phyloP scores from a whole-genome alignment of 1,284 basidiomycete genomes.

The Boletellus dicymbophilus region DNA sequence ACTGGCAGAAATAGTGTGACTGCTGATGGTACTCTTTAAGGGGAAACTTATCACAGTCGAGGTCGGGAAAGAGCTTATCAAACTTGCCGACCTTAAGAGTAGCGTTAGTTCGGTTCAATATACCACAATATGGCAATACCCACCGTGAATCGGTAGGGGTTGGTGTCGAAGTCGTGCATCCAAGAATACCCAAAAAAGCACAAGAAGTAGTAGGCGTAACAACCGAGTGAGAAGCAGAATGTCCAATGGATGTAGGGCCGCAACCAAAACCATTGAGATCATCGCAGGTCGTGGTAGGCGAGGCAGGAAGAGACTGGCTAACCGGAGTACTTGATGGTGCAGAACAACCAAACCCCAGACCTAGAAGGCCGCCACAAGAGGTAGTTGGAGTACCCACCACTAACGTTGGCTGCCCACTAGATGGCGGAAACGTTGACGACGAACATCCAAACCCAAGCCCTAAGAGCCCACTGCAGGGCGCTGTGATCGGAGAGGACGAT shows the following conservation, averaged over 20 bases:
- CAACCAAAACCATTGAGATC: conserved; percentile 3
- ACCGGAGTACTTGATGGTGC: conserved; percentile 7
- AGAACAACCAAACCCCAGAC: conserved; percentile 15
- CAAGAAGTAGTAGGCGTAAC: conserved; percentile 13
- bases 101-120: conserved; percentile 6
- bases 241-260: neutral
- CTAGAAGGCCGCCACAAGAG: conserved; percentile 13
- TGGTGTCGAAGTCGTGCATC: conserved; percentile 12
- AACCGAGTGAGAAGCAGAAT: neutral
- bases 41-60: conserved; percentile 34
- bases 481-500: neutral
- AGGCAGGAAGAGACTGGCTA: neutral
- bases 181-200: conserved; percentile 14
- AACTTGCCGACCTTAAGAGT: conserved; percentile 1
- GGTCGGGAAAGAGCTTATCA: conserved; percentile 7
- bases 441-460: neutral
- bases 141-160: conserved; percentile 8
- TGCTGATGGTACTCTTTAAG: neutral
- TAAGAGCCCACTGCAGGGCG: neutral
- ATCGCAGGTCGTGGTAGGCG: conserved; percentile 1
- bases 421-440: neutral
- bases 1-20: neutral
- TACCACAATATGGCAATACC: conserved; percentile 3
- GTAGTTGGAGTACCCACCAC: neutral
- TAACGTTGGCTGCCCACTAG: neutral